phyloP scores from a whole-genome alignment of 768 basidiomycete genomes.

The Hygrophorus russula region DNA sequence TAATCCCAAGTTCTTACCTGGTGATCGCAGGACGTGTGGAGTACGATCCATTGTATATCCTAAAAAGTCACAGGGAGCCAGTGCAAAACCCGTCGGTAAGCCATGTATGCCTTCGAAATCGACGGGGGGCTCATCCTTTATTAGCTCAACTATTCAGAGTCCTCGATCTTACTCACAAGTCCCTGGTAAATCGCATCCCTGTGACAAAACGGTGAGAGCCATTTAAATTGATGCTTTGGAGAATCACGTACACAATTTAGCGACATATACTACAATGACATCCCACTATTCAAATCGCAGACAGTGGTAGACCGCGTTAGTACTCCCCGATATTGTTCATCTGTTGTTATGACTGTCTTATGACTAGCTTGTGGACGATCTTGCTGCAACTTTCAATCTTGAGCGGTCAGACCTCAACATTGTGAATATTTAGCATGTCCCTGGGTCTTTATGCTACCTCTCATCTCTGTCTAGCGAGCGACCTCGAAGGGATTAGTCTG shows the following conservation, averaged over 20 bases:
- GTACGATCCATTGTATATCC: constrained; percentile 8
- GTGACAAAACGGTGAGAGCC: constrained; percentile 50
- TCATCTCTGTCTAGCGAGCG: constrained; percentile 51
- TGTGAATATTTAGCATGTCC: constrained; percentile 26
- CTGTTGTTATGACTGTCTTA: background rate
- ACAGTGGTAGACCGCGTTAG: constrained; percentile 65
- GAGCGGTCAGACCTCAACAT: constrained; percentile 72
- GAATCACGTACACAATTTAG: constrained; percentile 23
- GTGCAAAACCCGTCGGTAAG: constrained; percentile 29
- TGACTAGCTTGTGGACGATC: constrained; percentile 72
- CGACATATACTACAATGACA: constrained; percentile 85
- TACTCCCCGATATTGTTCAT: background rate
- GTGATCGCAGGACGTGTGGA: constrained; percentile 3
- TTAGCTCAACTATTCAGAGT: constrained; percentile 62
- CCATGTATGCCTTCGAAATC: constrained; percentile 2
- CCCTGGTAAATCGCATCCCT: constrained; percentile 40
- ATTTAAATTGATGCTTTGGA: background rate
- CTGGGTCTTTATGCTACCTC: background rate
- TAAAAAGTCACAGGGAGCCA: constrained; percentile 21
- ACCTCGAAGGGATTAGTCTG: constrained; percentile 83
- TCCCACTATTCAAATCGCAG: constrained; percentile 67
- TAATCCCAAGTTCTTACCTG: background rate
- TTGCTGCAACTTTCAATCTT: constrained; percentile 73
- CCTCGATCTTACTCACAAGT: constrained; percentile 61
- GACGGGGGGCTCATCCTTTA: background rate